These are phyloP conservation scores for Capsicum rhomboideum DNA, from an alignment of 257 asterid genomes.

Conservation along the genomic window DNA sequence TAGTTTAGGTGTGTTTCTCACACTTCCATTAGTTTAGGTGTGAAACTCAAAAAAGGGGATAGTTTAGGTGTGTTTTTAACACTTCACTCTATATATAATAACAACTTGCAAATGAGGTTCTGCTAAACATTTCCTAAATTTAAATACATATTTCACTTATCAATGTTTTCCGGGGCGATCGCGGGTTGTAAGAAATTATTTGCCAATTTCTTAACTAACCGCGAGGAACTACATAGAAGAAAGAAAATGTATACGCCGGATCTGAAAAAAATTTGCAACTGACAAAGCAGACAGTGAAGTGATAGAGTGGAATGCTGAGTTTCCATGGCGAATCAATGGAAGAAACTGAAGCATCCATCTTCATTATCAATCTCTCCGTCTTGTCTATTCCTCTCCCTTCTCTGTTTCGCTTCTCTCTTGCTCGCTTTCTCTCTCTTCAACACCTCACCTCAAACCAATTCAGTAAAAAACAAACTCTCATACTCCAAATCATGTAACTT, in stretches of 20 bases:
- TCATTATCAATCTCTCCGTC: constrained; percentile 18
- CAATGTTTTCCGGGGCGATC: too few species aligned
- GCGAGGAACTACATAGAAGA: too few species aligned
- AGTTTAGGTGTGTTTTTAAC: too few species aligned
- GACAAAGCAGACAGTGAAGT: neutral
- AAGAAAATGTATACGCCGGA: neutral
- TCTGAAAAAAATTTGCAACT: neutral
- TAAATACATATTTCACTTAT: too few species aligned
- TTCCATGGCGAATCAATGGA: constrained; percentile 58
- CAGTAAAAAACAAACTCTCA: neutral
- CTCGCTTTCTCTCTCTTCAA: constrained; percentile 53
- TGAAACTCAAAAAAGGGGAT: too few species aligned
- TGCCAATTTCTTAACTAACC: too few species aligned
- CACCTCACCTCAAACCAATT: neutral
- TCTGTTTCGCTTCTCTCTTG: constrained; percentile 46
- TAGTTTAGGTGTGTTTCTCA: too few species aligned
- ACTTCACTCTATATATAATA: too few species aligned
- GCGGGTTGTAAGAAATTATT: too few species aligned
- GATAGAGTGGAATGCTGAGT: neutral
- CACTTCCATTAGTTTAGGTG: too few species aligned
- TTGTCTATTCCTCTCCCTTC: constrained; percentile 37
- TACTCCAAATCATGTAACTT: constrained; percentile 39
- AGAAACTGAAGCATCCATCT: constrained; percentile 22
- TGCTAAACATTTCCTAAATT: too few species aligned
- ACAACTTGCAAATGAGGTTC: too few species aligned